Base-by-base conservation (phyloP, 495 filamentous ascomycete genomes). In the Zalerion maritima region DNA sequence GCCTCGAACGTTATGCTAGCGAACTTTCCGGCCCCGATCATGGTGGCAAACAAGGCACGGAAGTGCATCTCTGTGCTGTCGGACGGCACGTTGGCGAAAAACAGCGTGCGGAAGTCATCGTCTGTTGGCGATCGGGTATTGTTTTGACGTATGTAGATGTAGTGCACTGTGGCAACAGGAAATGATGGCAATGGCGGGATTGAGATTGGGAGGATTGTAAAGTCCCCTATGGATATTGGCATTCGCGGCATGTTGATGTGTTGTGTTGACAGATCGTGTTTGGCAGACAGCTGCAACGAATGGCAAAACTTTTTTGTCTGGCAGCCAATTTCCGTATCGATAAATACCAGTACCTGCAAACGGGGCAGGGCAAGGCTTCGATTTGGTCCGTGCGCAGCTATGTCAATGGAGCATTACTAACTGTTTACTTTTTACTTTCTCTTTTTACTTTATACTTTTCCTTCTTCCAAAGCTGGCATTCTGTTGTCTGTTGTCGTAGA, bases 101-200 rank as follows among this genome's bases (percentile, higher is more conserved):
- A 97, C 14, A 97, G 65, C 26, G 77, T 79, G 34, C 83, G 74
- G 14, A 67, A 47, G 43, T 85, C 73, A 43, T 78, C 64, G 11
- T 70, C 58, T 7, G 78, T 76, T 10, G 81, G 74, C 14, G 85
- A 64, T 42, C 73, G 80, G 32, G 78, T 85, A 24, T 73, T 65
- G 47, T 94, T 83, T 18, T 69, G 71, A 32, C 78, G 80, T 29
- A 94, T 51, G 54, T 94, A 94, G 47, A 96, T 63, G 57, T 82
- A 81, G 57, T 97, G 89, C 26, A 63, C 71, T 35, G 64, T 67
- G n/a, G 63, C 38, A 11, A 59, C 45, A 5, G 71, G 67, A 40
- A 58, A 73, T 3, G 71, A 58, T 1, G 73, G 57, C n/a, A 71
- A 49, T 11, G 63, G 42, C 2, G 80, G 79, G 8, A 86, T 63